Evolutionary conservation across 495 filamentous ascomycete species (phyloP).

Genomic region (Trichoderma gamsii): DNA sequence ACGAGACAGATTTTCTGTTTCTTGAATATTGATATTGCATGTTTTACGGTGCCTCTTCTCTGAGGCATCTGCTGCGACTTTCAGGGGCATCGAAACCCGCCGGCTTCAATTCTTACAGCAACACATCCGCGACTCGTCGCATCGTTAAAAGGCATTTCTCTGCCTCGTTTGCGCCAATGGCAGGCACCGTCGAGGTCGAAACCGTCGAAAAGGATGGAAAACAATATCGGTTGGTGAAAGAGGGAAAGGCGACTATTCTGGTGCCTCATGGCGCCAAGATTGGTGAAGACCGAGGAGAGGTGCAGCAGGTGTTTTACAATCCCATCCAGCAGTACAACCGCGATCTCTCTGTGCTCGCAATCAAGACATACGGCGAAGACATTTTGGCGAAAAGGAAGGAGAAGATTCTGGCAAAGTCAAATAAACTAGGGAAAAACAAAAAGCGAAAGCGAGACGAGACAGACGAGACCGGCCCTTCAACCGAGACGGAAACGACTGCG

Average conservation of each 20-base stretch:
- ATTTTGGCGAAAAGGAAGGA: conserved; percentile 45
- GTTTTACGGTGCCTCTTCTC: neutral
- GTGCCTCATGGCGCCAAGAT: conserved; percentile 20
- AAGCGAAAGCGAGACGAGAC: conserved; percentile 35
- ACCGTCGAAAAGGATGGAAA: conserved; percentile 31
- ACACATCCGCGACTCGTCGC: neutral
- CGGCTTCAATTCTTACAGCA: neutral
- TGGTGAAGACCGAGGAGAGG: conserved; percentile 31
- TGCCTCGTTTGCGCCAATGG: conserved; percentile 27
- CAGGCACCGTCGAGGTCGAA: neutral
- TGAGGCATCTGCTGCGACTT: neutral
- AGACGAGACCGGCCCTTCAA: conserved; percentile 20
- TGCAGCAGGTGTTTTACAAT: conserved; percentile 92
- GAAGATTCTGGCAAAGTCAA: conserved; percentile 33
- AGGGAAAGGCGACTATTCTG: conserved; percentile 42
- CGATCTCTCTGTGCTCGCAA: conserved; percentile 86
- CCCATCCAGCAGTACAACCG: conserved; percentile 98
- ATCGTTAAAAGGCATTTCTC: neutral
- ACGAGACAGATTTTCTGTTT: neutral
- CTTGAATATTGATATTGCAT: neutral
- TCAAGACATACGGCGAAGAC: conserved; percentile 75
- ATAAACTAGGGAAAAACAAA: conserved; percentile 42
- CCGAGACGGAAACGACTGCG: conserved; percentile 10
- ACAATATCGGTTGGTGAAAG: conserved; percentile 38
- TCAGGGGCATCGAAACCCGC: neutral